These are phyloP conservation scores for Boechera retrofracta DNA, from an alignment of 345 rosid genomes.

Conservation along the genomic window DNA sequence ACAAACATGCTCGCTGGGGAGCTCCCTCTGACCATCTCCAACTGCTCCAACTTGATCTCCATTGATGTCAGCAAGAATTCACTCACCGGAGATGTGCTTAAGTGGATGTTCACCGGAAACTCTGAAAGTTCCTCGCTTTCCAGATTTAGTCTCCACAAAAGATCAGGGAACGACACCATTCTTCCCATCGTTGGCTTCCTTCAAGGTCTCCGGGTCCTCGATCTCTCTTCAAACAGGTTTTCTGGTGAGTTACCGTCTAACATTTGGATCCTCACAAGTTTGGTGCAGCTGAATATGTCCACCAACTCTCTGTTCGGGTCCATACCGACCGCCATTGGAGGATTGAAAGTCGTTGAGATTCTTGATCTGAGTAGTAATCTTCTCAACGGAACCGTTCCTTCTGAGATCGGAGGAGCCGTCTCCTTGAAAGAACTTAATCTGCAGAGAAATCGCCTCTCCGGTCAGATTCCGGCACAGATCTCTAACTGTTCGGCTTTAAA, in stretches of 20 bases:
- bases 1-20: conserved; percentile 63
- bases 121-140: conserved; percentile 48
- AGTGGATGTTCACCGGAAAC: conserved; percentile 56
- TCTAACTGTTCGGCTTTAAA: conserved; percentile 64
- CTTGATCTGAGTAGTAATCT: conserved; percentile 76
- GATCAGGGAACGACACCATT: conserved; percentile 35
- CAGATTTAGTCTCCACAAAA: conserved; percentile 46
- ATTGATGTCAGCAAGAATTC: conserved; percentile 77
- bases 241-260: conserved; percentile 67
- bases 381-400: conserved; percentile 78
- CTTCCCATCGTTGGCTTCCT: conserved; percentile 37
- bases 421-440: conserved; percentile 64
- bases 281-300: conserved; percentile 72
- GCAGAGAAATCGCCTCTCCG: conserved; percentile 67
- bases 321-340: conserved; percentile 67
- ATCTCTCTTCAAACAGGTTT: conserved; percentile 75
- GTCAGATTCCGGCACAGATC: conserved; percentile 67
- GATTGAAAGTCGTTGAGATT: conserved; percentile 47
- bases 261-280: conserved; percentile 58
- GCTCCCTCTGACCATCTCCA: conserved; percentile 64
- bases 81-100: conserved; percentile 65
- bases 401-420: conserved; percentile 65
- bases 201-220: conserved; percentile 58
- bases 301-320: conserved; percentile 66
- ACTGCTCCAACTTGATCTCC: conserved; percentile 59